Evolutionary conservation across 306 rosid species (phyloP), one percentile per base, ranked within the genome.

Genomic region (Cotoneaster glaucophyllus): DNA sequence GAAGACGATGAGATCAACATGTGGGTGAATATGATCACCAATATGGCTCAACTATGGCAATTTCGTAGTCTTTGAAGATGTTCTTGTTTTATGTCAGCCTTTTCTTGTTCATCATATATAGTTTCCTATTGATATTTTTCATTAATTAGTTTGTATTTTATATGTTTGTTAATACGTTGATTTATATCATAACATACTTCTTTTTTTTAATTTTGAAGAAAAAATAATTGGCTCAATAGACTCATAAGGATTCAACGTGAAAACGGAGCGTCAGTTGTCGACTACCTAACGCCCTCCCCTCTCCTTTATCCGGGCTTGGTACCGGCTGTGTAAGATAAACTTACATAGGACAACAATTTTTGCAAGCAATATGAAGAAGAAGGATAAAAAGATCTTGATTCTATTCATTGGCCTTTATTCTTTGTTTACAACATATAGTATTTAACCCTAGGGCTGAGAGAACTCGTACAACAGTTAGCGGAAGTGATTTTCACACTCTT

Each of bases 401-500:
- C 8, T 59, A 58, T 73, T 73, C n/a, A 41, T 61, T 73, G 26
- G 44, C 34, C 64, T 48, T 22, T 37, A 56, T 56, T 72, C 32
- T 72, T 56, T 56, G 76, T 72, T 37, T 72, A 72, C 54, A 71
- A 56, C 58, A 71, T 22, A 56, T 34, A 4, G 53, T 71, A 71
- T 32, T 56, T 12, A 71, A 21, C 5, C 34, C 3, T 8, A 39
- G 37, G 48, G 29, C 48, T 7, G 29, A n/a, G 29, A 26, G 43
- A 62, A 53, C 63, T 14, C 5, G 3, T 48, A 48, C 53, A 48
- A 48, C 54, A 15, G 54, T 48, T 48, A 0, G 8, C 18, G 19
- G 54, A 17, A 48, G 54, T 48, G 54, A 48, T 15, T 48, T 48
- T 48, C 54, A 15, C 52, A 45, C 1, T 14, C 53, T 48, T 5